Evolutionary conservation across 345 rosid species (phyloP).

Genomic region (Eucalyptus marginata): DNA sequence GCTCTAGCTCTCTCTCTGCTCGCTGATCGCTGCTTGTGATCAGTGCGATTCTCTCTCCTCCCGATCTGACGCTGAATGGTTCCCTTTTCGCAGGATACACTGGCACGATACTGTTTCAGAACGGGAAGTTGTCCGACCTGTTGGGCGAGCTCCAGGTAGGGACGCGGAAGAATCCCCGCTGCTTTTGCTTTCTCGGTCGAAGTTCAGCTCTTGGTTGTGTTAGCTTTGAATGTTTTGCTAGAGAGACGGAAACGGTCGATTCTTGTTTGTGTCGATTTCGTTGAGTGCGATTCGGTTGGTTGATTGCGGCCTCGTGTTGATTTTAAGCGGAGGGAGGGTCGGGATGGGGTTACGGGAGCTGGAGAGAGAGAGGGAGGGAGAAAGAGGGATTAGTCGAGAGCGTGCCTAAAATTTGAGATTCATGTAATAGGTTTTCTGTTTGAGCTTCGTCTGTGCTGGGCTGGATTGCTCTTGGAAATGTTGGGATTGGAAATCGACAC

Average conservation of each 20-base stretch:
- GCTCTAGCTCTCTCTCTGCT: neutral
- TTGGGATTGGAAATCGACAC: neutral
- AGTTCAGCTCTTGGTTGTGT: neutral
- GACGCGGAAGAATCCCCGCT: neutral
- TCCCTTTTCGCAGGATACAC: conserved; percentile 47
- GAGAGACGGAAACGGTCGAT: neutral
- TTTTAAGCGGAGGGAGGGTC: neutral
- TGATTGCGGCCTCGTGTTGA: neutral
- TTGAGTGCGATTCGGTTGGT: neutral
- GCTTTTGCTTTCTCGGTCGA: neutral
- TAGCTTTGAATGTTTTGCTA: neutral
- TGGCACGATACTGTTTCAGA: conserved; percentile 56
- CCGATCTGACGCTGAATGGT: neutral
- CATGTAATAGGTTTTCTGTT: neutral
- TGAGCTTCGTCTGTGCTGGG: neutral
- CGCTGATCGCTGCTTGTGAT: neutral
- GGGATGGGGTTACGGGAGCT: neutral
- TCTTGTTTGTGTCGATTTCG: neutral
- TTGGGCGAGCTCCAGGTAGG: conserved; percentile 74
- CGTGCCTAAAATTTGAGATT: neutral
- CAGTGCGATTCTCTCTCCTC: neutral
- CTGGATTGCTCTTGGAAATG: neutral
- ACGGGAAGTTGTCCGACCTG: conserved; percentile 75
- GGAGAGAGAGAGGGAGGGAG: neutral
- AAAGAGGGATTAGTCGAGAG: neutral